These are phyloP conservation scores for Penicillium robsamsonii DNA, from an alignment of 495 filamentous ascomycete species.

Conservation along the genomic window DNA sequence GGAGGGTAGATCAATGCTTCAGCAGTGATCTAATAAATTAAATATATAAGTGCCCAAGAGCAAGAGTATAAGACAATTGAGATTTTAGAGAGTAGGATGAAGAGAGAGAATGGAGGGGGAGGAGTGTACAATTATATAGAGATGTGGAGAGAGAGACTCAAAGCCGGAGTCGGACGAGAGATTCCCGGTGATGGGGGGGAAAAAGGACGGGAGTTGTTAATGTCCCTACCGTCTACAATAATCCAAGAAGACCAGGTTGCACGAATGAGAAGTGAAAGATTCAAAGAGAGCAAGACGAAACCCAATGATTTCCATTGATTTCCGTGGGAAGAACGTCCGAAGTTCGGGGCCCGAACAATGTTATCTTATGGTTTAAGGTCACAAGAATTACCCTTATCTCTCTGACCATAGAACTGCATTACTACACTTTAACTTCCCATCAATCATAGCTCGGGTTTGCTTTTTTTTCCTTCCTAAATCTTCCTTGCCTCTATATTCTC, in stretches of 20 bases:
- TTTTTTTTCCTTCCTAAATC: conserved; percentile 2
- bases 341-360: conserved; percentile 32
- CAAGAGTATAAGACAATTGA: conserved; percentile 9
- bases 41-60: conserved; percentile 6
- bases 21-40: conserved; percentile 10
- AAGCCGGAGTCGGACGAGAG: conserved; percentile 41
- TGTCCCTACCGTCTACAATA: conserved; percentile 3
- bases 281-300: neutral
- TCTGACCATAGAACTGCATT: neutral
- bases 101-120: conserved; percentile 16
- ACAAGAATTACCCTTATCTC: conserved; percentile 42
- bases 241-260: conserved; percentile 4
- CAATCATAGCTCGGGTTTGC: neutral
- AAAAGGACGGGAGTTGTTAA: conserved; percentile 10
- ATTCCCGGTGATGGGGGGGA: conserved; percentile 17
- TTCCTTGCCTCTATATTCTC: conserved; percentile 1
- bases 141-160: conserved; percentile 14
- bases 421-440: neutral
- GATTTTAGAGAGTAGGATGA: conserved; percentile 13
- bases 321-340: conserved; percentile 35
- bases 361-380: conserved; percentile 45
- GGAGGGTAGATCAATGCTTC: conserved; percentile 11
- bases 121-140: conserved; percentile 20
- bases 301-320: conserved; percentile 12
- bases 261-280: conserved; percentile 5